phyloP scores from a whole-genome alignment of 2,329 filamentous ascomycete species.

The Immersiporthe knoxdaviesiana region DNA sequence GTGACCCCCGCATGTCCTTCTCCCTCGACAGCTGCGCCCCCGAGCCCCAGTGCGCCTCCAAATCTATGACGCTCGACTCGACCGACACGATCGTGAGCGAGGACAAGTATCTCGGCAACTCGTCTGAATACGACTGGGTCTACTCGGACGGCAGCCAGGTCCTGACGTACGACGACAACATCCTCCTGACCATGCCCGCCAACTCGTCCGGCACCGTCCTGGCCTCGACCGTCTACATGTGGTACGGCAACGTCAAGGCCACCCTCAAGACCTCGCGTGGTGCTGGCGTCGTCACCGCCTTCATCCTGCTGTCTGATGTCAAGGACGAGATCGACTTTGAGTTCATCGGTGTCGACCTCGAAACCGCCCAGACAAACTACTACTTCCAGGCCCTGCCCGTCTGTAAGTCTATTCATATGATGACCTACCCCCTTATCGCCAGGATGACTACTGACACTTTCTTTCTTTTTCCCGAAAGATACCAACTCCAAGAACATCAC shows the following conservation, averaged over 20 bases:
- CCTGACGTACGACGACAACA: constrained; percentile 60
- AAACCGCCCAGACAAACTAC: constrained; percentile 87
- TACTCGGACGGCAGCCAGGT: constrained; percentile 74
- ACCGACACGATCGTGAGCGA: constrained; percentile 73
- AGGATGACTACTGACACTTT: neutral
- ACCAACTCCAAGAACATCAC: constrained; percentile 74
- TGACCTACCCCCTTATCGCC: neutral
- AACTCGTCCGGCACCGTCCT: constrained; percentile 86
- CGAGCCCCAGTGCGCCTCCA: constrained; percentile 77
- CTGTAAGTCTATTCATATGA: constrained; percentile 61
- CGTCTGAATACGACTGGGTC: constrained; percentile 83
- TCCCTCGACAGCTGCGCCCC: constrained; percentile 84
- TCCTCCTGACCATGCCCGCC: constrained; percentile 87
- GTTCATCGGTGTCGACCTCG: constrained; percentile 81
- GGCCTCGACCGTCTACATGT: constrained; percentile 83
- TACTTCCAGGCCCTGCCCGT: constrained; percentile 93
- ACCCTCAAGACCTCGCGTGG: constrained; percentile 84
- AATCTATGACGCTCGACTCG: constrained; percentile 73
- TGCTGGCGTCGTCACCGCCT: constrained; percentile 90
- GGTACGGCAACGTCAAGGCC: constrained; percentile 93
- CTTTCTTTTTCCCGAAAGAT: constrained; percentile 54
- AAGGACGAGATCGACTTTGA: constrained; percentile 99
- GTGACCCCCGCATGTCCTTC: constrained; percentile 85
- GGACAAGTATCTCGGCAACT: constrained; percentile 83
- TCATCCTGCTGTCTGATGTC: constrained; percentile 92